Evolutionary conservation across 2,329 filamentous ascomycete species (phyloP).

Genomic region (Tolypocladium cylindrosporum): DNA sequence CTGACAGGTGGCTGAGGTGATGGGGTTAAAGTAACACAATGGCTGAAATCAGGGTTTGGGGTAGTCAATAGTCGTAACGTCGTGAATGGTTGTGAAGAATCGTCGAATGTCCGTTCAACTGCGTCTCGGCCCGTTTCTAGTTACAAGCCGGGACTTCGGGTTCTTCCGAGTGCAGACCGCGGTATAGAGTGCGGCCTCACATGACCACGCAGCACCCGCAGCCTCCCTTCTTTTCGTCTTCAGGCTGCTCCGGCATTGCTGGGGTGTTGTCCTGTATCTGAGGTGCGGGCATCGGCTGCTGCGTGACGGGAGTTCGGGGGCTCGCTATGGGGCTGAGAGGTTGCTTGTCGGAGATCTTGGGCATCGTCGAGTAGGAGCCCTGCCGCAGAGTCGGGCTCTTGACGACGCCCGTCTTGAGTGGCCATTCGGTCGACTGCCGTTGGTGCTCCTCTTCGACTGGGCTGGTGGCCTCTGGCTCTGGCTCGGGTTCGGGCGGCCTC

Average conservation of each 20-base stretch:
- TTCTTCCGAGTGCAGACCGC: background rate
- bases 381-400: conserved; percentile 36
- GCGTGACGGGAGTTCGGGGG: conserved; percentile 30
- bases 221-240: conserved; percentile 29
- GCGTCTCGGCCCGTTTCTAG: background rate
- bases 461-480: conserved; percentile 15
- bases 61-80: conserved; percentile 19
- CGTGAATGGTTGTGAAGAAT: conserved; percentile 10
- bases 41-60: conserved; percentile 14
- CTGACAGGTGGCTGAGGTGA: background rate
- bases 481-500: conserved; percentile 30
- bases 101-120: background rate
- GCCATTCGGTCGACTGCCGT: conserved; percentile 43
- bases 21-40: conserved; percentile 16
- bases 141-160: background rate
- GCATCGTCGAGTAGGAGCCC: conserved; percentile 52
- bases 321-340: conserved; percentile 27
- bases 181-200: conserved; percentile 17
- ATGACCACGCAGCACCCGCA: conserved; percentile 43
- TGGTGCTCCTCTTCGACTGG: conserved; percentile 19
- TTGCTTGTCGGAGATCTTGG: conserved; percentile 37
- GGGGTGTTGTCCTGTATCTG: conserved; percentile 6
- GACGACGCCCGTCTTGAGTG: conserved; percentile 35
- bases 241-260: conserved; percentile 13
- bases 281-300: conserved; percentile 21